phyloP scores from a whole-genome alignment of 352 stramenopile genomes.

The Pythium coloratum region DNA sequence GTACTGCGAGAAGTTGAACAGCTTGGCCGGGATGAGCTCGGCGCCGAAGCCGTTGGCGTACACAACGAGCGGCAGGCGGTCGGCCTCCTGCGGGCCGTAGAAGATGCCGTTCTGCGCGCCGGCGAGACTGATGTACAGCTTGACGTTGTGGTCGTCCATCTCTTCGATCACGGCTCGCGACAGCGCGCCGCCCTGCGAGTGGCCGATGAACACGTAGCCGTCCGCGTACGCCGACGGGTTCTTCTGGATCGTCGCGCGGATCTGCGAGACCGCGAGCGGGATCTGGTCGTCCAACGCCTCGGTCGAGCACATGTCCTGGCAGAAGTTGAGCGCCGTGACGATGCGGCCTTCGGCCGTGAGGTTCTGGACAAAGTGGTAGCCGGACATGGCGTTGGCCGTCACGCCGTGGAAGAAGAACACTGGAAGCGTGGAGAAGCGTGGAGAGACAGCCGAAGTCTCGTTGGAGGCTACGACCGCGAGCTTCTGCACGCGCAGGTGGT shows the following conservation, averaged over 20 bases:
- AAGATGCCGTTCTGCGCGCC: conserved; percentile 59
- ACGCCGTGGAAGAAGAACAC: conserved; percentile 58
- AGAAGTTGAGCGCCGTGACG: conserved; percentile 43
- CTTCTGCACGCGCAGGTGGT: conserved; percentile 7
- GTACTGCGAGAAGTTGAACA: conserved; percentile 43
- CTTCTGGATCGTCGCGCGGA: conserved; percentile 35
- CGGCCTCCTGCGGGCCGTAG: conserved; percentile 39
- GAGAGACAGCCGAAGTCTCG: not conserved
- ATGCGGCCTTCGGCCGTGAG: conserved; percentile 32
- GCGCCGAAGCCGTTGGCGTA: conserved; percentile 35
- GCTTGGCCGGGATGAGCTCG: conserved; percentile 13
- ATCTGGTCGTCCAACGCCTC: conserved; percentile 36
- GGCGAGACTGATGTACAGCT: conserved; percentile 43
- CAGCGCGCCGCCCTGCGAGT: conserved; percentile 45
- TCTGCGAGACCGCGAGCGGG: conserved; percentile 38
- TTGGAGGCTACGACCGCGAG: not conserved
- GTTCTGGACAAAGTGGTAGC: conserved; percentile 36
- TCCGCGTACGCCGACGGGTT: conserved; percentile 31
- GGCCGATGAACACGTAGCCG: conserved; percentile 52
- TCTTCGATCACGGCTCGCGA: conserved; percentile 48
- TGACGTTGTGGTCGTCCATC: conserved; percentile 55
- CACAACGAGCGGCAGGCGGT: conserved; percentile 32
- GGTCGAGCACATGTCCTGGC: conserved; percentile 37
- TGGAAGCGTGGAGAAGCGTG: conserved; percentile 18
- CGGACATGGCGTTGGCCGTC: conserved; percentile 33